Evolutionary conservation across 2,329 filamentous ascomycete species (phyloP), one percentile per base, ranked within the genome.

Genomic region (Sordariomycetes sp.): DNA sequence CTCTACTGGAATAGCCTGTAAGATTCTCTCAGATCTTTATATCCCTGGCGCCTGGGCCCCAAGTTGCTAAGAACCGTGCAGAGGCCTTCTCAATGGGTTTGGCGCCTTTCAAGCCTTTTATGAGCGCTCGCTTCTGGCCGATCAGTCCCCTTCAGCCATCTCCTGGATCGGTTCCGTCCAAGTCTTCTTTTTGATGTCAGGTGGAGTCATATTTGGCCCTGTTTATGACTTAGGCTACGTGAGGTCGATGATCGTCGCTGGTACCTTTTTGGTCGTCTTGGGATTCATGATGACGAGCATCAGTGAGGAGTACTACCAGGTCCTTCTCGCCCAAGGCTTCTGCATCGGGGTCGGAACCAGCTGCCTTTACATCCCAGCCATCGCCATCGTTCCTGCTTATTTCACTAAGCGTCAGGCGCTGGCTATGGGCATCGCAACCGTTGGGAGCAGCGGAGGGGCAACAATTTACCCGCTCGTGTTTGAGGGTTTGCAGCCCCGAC

Each of bases 31-130:
- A 43, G 32, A 20, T 1, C 35, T 22, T 28, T 28, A 40, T 55
- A n/a, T n/a, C n/a, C n/a, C n/a, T 3, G 5, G 22, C 16, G 24
- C 1, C 24, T 16, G 12, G 43, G 10, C 43, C 35, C 35, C 35
- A 37, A 18, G 40, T 3, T 6, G 35, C 35, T 37, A 37, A 37
- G 35, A 37, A 14, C 16, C 3, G 11, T 22, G 11, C 4, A 80
- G 79, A 73, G 68, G 69, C 3, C 64, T 70, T 6, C 59, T 67
- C n/a, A 69, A 67, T 59, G 63, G 75, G n/a, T 82, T 80, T 59
- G 79, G 79, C 7, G 74, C 79, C 4, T 83, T 80, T 60, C 78
- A 82, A 60, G 74, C 75, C 5, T 80, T 80, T 67, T 82, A 82
- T 61, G 62, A 63, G 48, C 70, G 68, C 37, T 73, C 66, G 48